phyloP scores from a whole-genome alignment of 768 basidiomycete genomes.

The Lepiota brunneoincarnata region DNA sequence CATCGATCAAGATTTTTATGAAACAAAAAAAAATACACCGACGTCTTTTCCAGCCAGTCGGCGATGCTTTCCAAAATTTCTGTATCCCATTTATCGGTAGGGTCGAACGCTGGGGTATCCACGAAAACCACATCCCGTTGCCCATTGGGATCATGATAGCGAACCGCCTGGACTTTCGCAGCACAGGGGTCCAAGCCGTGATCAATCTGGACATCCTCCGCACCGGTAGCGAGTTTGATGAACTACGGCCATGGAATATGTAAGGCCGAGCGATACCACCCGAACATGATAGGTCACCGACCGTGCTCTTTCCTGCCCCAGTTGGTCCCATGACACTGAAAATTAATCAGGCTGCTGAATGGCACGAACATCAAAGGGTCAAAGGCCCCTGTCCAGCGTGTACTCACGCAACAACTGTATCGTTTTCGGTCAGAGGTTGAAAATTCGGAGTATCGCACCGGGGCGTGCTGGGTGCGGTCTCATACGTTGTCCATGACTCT shows the following conservation, averaged over 20 bases:
- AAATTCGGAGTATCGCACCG: too few relatives aligned
- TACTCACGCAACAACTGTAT: slow-evolving; percentile 19
- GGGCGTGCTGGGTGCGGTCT: too few relatives aligned
- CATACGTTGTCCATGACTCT: too few relatives aligned
- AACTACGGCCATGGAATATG: slow-evolving; percentile 16
- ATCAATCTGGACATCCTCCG: slow-evolving; percentile 17
- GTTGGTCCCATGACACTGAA: slow-evolving; percentile 24
- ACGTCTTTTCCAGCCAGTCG: slow-evolving; percentile 26
- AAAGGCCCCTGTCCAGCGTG: neutral
- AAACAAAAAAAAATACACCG: neutral
- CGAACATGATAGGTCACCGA: slow-evolving; percentile 4
- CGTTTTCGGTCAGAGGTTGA: neutral
- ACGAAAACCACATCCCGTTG: slow-evolving; percentile 22
- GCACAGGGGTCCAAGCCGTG: slow-evolving; percentile 23
- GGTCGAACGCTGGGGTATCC: slow-evolving; percentile 31
- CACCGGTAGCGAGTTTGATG: slow-evolving; percentile 21
- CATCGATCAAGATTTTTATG: neutral
- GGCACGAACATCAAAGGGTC: neutral
- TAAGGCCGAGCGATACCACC: neutral
- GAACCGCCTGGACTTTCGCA: slow-evolving; percentile 14
- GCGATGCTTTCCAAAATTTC: slow-evolving; percentile 22
- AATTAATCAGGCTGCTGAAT: neutral
- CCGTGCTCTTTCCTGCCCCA: slow-evolving; percentile 23
- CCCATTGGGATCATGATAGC: slow-evolving; percentile 14
- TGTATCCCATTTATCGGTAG: slow-evolving; percentile 19